A percentile compares a stretch with the other conserved stretches of the same genome.
Conservation (phyloP, 148 eudicot genomes). For the Pharnaceum exiguum region DNA sequence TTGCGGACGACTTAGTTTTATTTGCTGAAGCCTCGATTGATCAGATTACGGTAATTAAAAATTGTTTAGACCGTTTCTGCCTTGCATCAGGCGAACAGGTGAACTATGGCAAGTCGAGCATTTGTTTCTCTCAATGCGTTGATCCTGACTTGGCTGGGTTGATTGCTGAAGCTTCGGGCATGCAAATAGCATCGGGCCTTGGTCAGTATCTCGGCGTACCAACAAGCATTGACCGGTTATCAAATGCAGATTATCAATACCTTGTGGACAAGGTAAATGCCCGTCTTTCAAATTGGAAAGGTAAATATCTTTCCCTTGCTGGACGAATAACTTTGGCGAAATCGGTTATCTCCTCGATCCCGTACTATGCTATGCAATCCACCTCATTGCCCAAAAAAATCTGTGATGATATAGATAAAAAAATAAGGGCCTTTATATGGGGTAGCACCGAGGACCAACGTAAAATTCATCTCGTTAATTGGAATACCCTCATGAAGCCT, state of each 20-base stretch:
- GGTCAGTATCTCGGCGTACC: background rate
- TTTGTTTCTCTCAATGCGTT: background rate
- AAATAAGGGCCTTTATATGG: background rate
- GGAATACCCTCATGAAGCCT: background rate
- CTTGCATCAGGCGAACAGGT: background rate
- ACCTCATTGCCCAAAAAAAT: background rate
- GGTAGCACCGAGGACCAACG: background rate
- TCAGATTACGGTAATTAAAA: background rate
- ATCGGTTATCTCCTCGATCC: background rate
- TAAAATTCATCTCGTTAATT: background rate
- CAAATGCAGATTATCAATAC: background rate
- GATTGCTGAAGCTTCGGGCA: background rate
- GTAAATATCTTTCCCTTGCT: background rate
- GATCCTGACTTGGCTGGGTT: background rate
- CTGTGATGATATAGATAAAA: background rate
- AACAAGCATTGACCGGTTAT: background rate
- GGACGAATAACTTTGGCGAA: background rate
- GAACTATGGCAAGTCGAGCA: background rate
- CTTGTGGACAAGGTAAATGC: background rate
- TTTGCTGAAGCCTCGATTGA: background rate
- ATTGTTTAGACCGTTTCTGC: background rate
- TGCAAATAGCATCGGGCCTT: background rate
- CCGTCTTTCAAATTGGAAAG: too few species aligned
- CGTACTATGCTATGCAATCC: background rate
- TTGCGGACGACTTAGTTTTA: background rate